These are phyloP conservation scores for Lanmaoa rubissima DNA, from an alignment of 768 basidiomycete species.

Conservation along the genomic window DNA sequence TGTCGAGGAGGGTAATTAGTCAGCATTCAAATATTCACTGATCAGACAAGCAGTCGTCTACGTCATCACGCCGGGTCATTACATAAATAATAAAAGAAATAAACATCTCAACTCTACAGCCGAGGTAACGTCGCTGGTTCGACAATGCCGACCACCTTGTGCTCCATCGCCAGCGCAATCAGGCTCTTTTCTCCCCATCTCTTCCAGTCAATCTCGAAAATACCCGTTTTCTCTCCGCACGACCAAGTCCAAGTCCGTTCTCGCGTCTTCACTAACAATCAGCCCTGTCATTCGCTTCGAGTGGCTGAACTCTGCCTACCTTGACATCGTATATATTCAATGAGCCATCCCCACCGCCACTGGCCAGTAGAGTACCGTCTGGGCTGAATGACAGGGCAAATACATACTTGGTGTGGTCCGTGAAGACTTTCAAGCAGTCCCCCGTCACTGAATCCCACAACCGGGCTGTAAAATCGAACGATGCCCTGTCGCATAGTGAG, in stretches of 20 bases:
- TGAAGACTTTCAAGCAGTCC: constrained; percentile 67
- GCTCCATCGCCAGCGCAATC: constrained; percentile 69
- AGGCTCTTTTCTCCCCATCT: constrained; percentile 51
- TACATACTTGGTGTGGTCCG: constrained; percentile 68
- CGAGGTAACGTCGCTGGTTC: constrained; percentile 46
- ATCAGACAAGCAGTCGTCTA: constrained; percentile 4
- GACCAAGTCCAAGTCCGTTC: constrained; percentile 65
- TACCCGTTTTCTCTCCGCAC: constrained; percentile 58
- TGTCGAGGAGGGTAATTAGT: constrained; percentile 9
- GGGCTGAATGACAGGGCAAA: constrained; percentile 79
- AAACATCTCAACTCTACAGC: constrained; percentile 8
- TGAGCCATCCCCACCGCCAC: constrained; percentile 78
- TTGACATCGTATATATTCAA: constrained; percentile 67
- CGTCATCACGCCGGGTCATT: constrained; percentile 8
- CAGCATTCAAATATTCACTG: constrained; percentile 7
- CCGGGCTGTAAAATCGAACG: constrained; percentile 77
- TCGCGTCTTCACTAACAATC: constrained; percentile 34
- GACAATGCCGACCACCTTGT: constrained; percentile 62
- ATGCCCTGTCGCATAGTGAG: constrained; percentile 47
- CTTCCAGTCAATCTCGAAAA: constrained; percentile 81
- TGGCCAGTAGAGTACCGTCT: constrained; percentile 66
- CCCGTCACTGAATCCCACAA: constrained; percentile 83
- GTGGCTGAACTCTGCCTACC: constrained; percentile 45
- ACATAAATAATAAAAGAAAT: not conserved
- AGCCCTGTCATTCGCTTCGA: constrained; percentile 1